phyloP scores from a whole-genome alignment of 2,329 filamentous ascomycete species.

The Colletotrichum coccodes region DNA sequence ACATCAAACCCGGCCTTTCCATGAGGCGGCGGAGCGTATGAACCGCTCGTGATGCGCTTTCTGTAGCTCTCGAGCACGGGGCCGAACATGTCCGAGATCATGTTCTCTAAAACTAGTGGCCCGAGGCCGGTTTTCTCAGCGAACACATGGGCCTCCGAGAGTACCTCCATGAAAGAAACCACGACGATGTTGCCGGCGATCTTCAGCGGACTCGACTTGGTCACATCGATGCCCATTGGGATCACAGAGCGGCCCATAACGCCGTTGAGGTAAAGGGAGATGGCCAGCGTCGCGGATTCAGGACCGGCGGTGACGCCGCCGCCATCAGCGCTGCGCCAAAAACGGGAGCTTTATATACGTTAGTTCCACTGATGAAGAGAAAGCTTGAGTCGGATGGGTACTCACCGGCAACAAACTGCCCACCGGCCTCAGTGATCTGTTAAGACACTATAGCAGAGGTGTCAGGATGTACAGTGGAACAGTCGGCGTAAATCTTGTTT shows the following conservation, averaged over 20 bases:
- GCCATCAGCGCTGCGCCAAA: constrained; percentile 54
- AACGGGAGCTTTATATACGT: constrained; percentile 43
- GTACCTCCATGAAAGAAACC: constrained; percentile 37
- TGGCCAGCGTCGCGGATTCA: constrained; percentile 40
- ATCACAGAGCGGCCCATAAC: constrained; percentile 51
- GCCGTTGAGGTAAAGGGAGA: constrained; percentile 50
- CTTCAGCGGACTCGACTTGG: constrained; percentile 51
- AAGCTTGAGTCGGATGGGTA: not conserved
- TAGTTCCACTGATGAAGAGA: not conserved
- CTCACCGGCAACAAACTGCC: constrained; percentile 52
- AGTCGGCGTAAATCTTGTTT: constrained; percentile 36
- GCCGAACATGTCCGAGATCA: constrained; percentile 42
- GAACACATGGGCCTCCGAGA: constrained; percentile 43
- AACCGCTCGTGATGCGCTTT: constrained; percentile 39
- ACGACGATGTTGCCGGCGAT: constrained; percentile 52
- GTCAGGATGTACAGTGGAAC: constrained; percentile 40
- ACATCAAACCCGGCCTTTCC: constrained; percentile 14
- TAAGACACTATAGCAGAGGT: constrained; percentile 38
- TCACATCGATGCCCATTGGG: constrained; percentile 52
- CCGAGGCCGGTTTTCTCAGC: constrained; percentile 42
- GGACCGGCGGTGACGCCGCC: constrained; percentile 50
- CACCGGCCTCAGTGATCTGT: constrained; percentile 13
- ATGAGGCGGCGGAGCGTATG: constrained; percentile 38
- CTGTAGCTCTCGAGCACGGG: constrained; percentile 39
- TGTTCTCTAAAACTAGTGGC: constrained; percentile 37